A percentile compares a stretch with the other conserved stretches of the same genome.
Conservation (phyloP, 768 basidiomycete species). For the Coprinellus aureogranulatus region DNA sequence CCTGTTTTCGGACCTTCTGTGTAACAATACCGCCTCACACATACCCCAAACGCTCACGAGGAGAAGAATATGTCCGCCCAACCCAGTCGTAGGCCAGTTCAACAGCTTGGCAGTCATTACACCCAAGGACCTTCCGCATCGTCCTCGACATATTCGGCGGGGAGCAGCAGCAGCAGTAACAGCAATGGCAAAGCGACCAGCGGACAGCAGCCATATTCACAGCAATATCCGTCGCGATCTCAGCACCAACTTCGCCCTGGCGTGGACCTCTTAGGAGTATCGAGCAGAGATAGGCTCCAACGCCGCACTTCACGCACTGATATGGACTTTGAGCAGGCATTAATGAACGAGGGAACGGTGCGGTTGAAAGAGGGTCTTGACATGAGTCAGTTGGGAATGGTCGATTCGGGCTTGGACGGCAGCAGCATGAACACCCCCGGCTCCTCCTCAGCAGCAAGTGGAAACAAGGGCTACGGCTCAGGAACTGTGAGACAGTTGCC, state of each 20-base stretch:
- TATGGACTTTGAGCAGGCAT: conserved; percentile 78
- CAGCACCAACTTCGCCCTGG: conserved; percentile 49
- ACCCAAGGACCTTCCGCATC: conserved; percentile 20
- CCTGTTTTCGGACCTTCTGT: no score
- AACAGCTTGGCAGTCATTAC: neutral
- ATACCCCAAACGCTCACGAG: neutral
- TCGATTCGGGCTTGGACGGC: conserved; percentile 37
- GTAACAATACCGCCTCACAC: no score
- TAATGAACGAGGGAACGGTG: conserved; percentile 66
- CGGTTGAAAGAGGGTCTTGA: conserved; percentile 69
- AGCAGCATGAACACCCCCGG: conserved; percentile 43
- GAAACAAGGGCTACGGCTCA: conserved; percentile 6
- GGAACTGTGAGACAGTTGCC: conserved; percentile 7
- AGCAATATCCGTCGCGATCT: neutral
- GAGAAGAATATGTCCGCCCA: conserved; percentile 52
- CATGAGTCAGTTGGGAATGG: conserved; percentile 59
- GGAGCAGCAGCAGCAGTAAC: neutral
- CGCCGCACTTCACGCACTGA: conserved; percentile 71
- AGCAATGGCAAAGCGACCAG: neutral
- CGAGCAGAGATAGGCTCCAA: conserved; percentile 21
- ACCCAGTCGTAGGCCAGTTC: conserved; percentile 35
- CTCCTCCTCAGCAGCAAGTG: conserved; percentile 21
- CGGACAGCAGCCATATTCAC: neutral
- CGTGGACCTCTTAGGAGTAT: conserved; percentile 20
- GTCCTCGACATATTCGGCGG: conserved; percentile 7